These are phyloP conservation scores for Trichoderma pleuroti DNA, from an alignment of 2,329 filamentous ascomycete genomes.

Conservation along the genomic window DNA sequence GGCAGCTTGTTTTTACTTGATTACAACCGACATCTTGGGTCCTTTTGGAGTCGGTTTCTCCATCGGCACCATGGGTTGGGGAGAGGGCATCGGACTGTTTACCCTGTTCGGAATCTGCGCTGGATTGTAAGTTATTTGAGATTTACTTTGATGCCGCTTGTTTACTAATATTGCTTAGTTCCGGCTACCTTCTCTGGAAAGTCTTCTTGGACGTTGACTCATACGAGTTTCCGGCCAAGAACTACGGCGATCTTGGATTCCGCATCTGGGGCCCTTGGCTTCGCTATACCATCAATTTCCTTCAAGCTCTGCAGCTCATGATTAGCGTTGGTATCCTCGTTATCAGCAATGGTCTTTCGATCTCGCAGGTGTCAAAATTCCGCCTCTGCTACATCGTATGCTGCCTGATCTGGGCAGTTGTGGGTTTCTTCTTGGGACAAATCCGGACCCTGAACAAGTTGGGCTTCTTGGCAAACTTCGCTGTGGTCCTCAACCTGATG, in stretches of 20 bases:
- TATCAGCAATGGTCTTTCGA: conserved; percentile 50
- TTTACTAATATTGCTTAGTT: conserved; percentile 24
- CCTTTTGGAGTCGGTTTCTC: conserved; percentile 20
- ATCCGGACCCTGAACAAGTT: conserved; percentile 53
- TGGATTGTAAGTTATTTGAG: conserved; percentile 13
- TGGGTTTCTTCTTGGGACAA: conserved; percentile 52
- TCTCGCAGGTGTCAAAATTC: conserved; percentile 50
- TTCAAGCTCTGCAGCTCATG: conserved; percentile 47
- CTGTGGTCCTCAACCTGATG: conserved; percentile 54
- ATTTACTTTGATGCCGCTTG: no score
- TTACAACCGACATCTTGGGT: conserved; percentile 21
- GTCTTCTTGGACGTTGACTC: conserved; percentile 37
- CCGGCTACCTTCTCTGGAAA: conserved; percentile 46
- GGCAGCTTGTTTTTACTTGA: conserved; percentile 21
- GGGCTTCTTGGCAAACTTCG: conserved; percentile 53
- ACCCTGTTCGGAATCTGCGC: conserved; percentile 41
- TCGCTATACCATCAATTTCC: conserved; percentile 46
- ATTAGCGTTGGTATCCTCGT: conserved; percentile 52
- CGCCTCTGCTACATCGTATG: conserved; percentile 52
- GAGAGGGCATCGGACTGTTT: conserved; percentile 44
- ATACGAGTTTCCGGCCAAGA: conserved; percentile 43
- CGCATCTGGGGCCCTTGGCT: conserved; percentile 43
- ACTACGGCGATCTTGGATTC: conserved; percentile 48
- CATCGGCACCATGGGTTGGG: conserved; percentile 21
- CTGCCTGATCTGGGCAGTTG: conserved; percentile 46